Conservation (phyloP, 2,329 filamentous ascomycete genomes). For the Fusarium kyushuense region DNA sequence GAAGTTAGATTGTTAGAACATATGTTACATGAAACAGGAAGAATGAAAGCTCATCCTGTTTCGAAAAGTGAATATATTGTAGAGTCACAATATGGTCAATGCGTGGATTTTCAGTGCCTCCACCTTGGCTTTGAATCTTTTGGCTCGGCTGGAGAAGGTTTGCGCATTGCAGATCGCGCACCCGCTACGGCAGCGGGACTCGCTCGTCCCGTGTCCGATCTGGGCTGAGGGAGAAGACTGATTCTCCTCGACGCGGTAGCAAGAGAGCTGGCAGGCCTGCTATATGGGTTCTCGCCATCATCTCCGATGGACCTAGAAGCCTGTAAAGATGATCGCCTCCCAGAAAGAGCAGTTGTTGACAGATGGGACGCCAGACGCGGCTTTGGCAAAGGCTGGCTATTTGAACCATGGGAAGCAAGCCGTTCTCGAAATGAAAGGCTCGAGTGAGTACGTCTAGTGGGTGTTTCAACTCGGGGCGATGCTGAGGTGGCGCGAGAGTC, state of each 20-base stretch:
- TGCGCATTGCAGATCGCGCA: conserved; percentile 55
- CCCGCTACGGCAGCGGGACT: conserved; percentile 62
- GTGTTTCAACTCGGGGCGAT: conserved; percentile 61
- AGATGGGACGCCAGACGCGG: conserved; percentile 59
- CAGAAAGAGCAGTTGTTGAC: conserved; percentile 59
- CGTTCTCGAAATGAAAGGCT: conserved; percentile 68
- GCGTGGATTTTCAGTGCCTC: conserved; percentile 53
- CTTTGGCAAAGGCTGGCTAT: conserved; percentile 60
- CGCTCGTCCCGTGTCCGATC: conserved; percentile 58
- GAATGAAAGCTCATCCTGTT: conserved; percentile 17
- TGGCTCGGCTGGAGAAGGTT: conserved; percentile 44
- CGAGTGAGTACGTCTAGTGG: conserved; percentile 58
- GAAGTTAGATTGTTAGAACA: conserved; percentile 41
- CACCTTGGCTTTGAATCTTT: conserved; percentile 64
- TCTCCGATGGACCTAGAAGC: conserved; percentile 55
- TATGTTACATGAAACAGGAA: conserved; percentile 39
- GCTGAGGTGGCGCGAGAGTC: conserved; percentile 60
- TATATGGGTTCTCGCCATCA: conserved; percentile 48
- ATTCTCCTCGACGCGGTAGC: conserved; percentile 62
- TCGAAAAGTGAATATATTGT: conserved; percentile 30
- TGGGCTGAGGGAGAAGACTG: conserved; percentile 67
- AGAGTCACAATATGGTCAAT: not conserved
- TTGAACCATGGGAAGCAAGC: conserved; percentile 62
- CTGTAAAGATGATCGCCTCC: conserved; percentile 66
- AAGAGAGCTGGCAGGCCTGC: conserved; percentile 69